Conservation (phyloP, 306 rosid species). For the Lathyrus aphaca region DNA sequence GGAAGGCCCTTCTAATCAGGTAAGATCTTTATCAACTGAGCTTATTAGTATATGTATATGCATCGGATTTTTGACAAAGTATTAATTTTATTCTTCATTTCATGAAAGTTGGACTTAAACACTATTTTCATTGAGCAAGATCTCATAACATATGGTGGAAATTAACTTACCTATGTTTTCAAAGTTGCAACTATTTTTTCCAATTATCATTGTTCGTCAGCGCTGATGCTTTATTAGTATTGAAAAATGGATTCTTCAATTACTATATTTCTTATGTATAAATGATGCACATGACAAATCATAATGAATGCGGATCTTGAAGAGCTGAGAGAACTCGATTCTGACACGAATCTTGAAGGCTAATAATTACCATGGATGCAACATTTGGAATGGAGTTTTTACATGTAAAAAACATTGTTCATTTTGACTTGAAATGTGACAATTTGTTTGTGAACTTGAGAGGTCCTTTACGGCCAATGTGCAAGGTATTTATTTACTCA, state of each 20-base stretch:
- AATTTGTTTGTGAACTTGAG: constrained; percentile 86
- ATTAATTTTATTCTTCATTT: too few species aligned
- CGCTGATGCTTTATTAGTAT: constrained; percentile 4
- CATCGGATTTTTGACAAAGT: too few species aligned
- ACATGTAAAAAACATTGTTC: constrained; percentile 87
- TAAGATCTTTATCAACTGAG: too few species aligned
- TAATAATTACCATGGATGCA: constrained; percentile 93
- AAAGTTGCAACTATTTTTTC: too few species aligned
- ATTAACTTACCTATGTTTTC: too few species aligned
- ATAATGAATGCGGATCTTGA: constrained; percentile 91
- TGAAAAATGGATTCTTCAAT: not conserved
- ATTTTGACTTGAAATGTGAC: constrained; percentile 92
- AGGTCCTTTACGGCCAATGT: constrained; percentile 81
- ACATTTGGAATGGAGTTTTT: constrained; percentile 95
- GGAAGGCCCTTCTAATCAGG: too few species aligned
- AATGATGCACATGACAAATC: constrained; percentile 52
- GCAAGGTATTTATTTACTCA: constrained; percentile 64
- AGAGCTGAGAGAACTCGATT: constrained; percentile 86
- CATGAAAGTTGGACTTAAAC: too few species aligned
- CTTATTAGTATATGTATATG: too few species aligned
- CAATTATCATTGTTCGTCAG: too few species aligned
- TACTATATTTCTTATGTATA: not conserved
- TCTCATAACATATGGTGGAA: too few species aligned
- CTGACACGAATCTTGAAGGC: constrained; percentile 86
- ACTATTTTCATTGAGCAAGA: too few species aligned